Percentiles rank a stretch among this genome's conserved stretches.
Conservation (phyloP, 139 green algal species). For the Coccomyxa sp. region DNA sequence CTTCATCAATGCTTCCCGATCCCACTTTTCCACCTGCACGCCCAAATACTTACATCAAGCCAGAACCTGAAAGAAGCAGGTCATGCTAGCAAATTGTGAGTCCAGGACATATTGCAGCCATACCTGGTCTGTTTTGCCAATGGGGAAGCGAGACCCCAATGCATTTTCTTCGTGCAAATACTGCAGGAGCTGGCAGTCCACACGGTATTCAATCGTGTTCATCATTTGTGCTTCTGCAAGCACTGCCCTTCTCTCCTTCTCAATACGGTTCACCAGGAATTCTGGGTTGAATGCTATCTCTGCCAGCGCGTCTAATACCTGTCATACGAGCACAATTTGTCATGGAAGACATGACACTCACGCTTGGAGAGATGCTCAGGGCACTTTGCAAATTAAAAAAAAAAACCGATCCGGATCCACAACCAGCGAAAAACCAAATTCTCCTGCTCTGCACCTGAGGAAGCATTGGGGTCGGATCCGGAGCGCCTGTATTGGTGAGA, state of each 20-base stretch:
- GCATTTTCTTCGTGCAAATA: constrained; percentile 97
- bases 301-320: constrained; percentile 88
- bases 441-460: not conserved
- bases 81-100: not conserved
- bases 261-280: constrained; percentile 82
- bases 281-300: constrained; percentile 90
- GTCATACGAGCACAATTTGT: not conserved
- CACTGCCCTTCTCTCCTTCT: constrained; percentile 97
- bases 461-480: not conserved
- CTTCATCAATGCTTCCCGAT: constrained; percentile 54
- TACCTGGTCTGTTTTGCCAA: constrained; percentile 89
- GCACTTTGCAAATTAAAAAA: too few relatives aligned
- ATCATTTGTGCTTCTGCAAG: constrained; percentile 98
- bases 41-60: not conserved
- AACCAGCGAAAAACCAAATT: not conserved
- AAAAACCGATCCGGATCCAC: not conserved
- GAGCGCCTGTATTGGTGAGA: constrained; percentile 42
- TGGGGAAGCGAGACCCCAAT: constrained; percentile 93
- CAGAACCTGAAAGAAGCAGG: not conserved
- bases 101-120: not conserved
- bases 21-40: constrained; percentile 80
- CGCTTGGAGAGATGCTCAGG: too few relatives aligned
- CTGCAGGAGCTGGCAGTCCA: constrained; percentile 97
- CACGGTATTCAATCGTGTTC: constrained; percentile 99
- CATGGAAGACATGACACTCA: too few relatives aligned